phyloP scores from a whole-genome alignment of 2,329 filamentous ascomycete genomes.

The Colletotrichum tropicale region DNA sequence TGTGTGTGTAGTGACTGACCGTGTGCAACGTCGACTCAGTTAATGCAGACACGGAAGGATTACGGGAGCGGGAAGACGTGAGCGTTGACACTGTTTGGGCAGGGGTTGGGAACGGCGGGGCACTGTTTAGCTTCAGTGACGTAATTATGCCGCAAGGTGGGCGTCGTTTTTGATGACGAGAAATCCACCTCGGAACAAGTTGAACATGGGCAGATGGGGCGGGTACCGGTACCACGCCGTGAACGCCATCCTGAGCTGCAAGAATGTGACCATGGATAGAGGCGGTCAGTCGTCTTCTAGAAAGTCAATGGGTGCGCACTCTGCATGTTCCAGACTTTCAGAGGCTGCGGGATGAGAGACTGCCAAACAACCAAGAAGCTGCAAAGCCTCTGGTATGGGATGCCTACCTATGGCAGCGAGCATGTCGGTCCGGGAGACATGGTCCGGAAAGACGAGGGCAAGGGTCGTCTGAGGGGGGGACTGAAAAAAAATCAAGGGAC shows the following conservation, averaged over 20 bases:
- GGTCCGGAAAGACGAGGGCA: background rate
- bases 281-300: background rate
- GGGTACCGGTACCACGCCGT: background rate
- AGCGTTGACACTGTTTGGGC: background rate
- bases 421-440: background rate
- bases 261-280: background rate
- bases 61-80: background rate
- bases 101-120: background rate
- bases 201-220: background rate
- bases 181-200: background rate
- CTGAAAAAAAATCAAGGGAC: slow-evolving; percentile 5
- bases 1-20: background rate
- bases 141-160: background rate
- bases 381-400: background rate
- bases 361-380: background rate
- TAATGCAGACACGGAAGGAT: background rate
- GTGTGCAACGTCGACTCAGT: background rate
- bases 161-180: background rate
- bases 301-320: background rate
- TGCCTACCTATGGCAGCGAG: background rate
- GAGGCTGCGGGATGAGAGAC: background rate
- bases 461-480: background rate
- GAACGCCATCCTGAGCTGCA: background rate
- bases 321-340: background rate
- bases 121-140: background rate